A percentile compares a stretch with the other conserved stretches of the same genome.
Evolutionary conservation across 805 yeast species (phyloP).

Genomic region (Brettanomyces nanus): DNA sequence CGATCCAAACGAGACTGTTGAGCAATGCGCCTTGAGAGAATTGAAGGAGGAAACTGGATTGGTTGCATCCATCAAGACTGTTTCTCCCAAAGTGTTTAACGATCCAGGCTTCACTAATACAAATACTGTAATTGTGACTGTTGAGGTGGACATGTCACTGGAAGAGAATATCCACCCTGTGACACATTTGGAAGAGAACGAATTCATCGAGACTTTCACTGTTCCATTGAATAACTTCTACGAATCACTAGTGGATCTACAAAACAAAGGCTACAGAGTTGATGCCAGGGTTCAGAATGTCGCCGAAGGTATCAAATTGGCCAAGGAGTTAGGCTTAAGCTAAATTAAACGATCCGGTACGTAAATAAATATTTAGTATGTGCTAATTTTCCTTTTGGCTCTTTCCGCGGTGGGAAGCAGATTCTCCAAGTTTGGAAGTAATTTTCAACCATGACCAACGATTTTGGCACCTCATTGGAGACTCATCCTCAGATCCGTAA

Average conservation of each 20-base stretch:
- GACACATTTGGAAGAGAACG: slow-evolving; percentile 80
- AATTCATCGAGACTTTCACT: slow-evolving; percentile 83
- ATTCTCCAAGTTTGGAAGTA: no score
- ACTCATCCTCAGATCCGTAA: no score
- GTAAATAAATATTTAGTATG: no score
- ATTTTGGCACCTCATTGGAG: no score
- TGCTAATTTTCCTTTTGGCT: no score
- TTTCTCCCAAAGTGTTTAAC: slow-evolving; percentile 23
- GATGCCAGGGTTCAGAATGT: slow-evolving; percentile 86
- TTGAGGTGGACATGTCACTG: slow-evolving; percentile 63
- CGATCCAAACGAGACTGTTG: slow-evolving; percentile 74
- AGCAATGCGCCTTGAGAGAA: slow-evolving; percentile 79
- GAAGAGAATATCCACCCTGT: slow-evolving; percentile 61
- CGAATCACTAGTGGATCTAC: slow-evolving; percentile 42
- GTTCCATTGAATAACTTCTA: slow-evolving; percentile 57
- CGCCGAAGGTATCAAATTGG: slow-evolving; percentile 51
- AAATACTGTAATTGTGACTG: slow-evolving; percentile 69
- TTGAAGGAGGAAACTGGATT: slow-evolving; percentile 91
- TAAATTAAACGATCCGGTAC: neutral
- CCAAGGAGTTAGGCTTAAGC: slow-evolving; percentile 1
- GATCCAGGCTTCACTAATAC: slow-evolving; percentile 82
- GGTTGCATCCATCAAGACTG: slow-evolving; percentile 41
- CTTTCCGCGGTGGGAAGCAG: no score
- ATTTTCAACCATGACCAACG: no score
- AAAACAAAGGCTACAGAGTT: slow-evolving; percentile 59